phyloP scores from a whole-genome alignment of 139 green algal genomes.

The Chlamydomonas sp. region DNA sequence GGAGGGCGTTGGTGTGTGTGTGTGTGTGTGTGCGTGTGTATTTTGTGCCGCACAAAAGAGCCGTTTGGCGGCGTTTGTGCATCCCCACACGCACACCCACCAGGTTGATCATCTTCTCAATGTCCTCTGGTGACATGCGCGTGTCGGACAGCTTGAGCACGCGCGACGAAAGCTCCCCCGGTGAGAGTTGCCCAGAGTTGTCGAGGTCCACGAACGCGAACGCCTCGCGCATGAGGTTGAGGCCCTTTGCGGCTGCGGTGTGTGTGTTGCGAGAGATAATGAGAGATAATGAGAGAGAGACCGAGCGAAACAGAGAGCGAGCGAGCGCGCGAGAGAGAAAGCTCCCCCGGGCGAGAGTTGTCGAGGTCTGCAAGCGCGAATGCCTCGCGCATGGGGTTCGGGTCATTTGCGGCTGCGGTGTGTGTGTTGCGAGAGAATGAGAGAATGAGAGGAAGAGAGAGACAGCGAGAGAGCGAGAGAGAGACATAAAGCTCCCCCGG shows the following conservation, averaged over 20 bases:
- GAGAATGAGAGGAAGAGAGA: too few species aligned
- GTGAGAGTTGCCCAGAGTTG: not conserved
- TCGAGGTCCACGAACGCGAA: not conserved
- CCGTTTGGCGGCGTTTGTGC: too few species aligned
- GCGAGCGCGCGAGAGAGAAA: not conserved
- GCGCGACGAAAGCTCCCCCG: not conserved
- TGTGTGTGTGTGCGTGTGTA: too few species aligned
- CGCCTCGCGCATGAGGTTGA: not conserved
- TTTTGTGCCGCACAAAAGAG: too few species aligned
- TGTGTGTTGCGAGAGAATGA: too few species aligned
- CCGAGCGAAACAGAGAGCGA: not conserved
- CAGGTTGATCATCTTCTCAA: not conserved
- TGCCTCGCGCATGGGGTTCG: not conserved
- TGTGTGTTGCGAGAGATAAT: too few species aligned
- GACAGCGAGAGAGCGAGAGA: not conserved
- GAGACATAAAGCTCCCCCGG: not conserved
- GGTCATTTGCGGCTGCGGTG: too few species aligned
- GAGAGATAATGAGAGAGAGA: too few species aligned
- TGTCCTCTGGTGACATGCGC: not conserved
- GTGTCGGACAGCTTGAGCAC: not conserved
- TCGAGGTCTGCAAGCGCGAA: not conserved
- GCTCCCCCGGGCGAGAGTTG: not conserved
- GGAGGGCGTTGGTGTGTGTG: too few species aligned
- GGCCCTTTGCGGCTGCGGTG: too few species aligned
- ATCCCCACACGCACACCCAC: not conserved